These are phyloP conservation scores for Glonium stellatum DNA, from an alignment of 495 filamentous ascomycete genomes.

Conservation along the genomic window DNA sequence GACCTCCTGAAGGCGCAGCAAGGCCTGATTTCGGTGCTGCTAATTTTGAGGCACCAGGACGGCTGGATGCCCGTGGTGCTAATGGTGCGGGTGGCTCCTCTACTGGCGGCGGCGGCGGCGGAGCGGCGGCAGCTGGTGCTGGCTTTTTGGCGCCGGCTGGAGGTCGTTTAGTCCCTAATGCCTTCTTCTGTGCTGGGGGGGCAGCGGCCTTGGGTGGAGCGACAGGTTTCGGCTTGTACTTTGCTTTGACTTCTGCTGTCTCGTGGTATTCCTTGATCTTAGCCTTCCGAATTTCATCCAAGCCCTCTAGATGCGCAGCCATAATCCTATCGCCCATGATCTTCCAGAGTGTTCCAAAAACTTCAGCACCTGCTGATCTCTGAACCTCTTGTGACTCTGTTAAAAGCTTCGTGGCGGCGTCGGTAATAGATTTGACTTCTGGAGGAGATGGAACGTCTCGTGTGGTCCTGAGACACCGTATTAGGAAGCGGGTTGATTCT, in stretches of 20 bases:
- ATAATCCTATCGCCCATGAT: constrained; percentile 97
- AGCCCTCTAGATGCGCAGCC: constrained; percentile 85
- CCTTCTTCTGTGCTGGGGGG: constrained; percentile 39
- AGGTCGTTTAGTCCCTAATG: constrained; percentile 5
- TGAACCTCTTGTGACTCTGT: constrained; percentile 80
- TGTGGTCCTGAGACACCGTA: constrained; percentile 79
- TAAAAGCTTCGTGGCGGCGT: constrained; percentile 77
- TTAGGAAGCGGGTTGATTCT: constrained; percentile 83
- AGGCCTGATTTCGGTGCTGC: constrained; percentile 61
- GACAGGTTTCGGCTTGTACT: constrained; percentile 86
- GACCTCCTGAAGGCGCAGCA: constrained; percentile 50
- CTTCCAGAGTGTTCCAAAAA: constrained; percentile 94
- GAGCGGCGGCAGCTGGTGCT: constrained; percentile 45
- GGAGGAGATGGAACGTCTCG: constrained; percentile 72
- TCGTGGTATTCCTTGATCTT: constrained; percentile 97
- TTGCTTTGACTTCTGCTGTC: constrained; percentile 88
- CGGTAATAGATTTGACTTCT: constrained; percentile 78
- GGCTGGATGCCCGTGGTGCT: constrained; percentile 53
- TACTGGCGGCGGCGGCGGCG: constrained; percentile 38
- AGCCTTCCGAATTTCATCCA: constrained; percentile 91
- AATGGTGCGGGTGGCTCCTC: constrained; percentile 44
- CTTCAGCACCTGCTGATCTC: constrained; percentile 81
- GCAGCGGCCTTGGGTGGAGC: constrained; percentile 54
- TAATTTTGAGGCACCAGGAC: constrained; percentile 55
- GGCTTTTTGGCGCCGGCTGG: constrained; percentile 46